phyloP scores from a whole-genome alignment of 2,329 filamentous ascomycete species.

The Diaporthe destruens region DNA sequence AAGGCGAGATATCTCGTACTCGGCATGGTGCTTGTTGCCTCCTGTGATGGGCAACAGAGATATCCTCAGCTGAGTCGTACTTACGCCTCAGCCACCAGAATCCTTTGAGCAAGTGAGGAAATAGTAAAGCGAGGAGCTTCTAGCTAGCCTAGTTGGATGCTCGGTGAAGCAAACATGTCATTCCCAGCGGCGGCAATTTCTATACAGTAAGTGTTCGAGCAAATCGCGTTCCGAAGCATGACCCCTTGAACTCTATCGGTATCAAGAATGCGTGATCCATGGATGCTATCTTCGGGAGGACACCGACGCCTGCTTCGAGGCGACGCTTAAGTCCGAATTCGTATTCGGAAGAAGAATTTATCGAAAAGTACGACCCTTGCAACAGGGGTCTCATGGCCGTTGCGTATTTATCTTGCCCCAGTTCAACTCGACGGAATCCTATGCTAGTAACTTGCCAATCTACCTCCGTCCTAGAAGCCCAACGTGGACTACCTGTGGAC shows the following conservation, averaged over 20 bases:
- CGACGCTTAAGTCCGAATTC: no score
- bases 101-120: no score
- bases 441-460: background rate
- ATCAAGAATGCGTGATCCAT: no score
- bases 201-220: background rate
- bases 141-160: background rate
- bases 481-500: background rate
- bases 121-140: background rate
- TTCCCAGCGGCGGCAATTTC: no score
- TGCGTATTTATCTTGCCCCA: background rate
- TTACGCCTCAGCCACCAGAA: background rate
- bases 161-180: background rate
- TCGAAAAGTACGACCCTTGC: no score
- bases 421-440: no score
- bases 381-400: no score
- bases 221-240: background rate
- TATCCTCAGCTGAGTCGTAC: background rate
- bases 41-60: no score
- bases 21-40: background rate
- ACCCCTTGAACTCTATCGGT: no score
- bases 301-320: background rate
- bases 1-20: background rate
- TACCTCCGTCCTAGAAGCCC: background rate
- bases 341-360: background rate
- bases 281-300: background rate